Evolutionary conservation across 305 asterid species (phyloP).

Genomic region (Rubia tinctorum): DNA sequence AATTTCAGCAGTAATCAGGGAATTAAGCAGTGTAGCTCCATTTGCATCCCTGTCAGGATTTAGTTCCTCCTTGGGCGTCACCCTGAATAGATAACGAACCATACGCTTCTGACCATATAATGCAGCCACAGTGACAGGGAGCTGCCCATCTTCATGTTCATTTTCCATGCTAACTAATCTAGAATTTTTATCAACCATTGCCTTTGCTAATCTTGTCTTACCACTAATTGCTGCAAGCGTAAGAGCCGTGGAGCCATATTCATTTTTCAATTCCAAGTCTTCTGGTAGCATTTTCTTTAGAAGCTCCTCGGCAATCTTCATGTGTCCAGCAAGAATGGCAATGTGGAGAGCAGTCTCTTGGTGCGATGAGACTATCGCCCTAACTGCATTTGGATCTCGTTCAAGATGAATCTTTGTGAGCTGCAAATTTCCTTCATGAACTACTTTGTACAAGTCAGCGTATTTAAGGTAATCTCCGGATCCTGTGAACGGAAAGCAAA

Average conservation of each 20-base stretch:
- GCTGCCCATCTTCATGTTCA: constrained; percentile 38
- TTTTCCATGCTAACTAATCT: constrained; percentile 19
- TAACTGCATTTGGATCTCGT: constrained; percentile 6
- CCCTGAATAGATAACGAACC: constrained; percentile 27
- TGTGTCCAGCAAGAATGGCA: constrained; percentile 32
- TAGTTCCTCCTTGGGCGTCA: constrained; percentile 24
- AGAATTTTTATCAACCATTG: constrained; percentile 21
- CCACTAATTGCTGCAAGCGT: constrained; percentile 39
- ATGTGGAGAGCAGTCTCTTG: constrained; percentile 36
- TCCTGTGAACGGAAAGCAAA: neutral
- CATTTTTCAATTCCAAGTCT: constrained; percentile 31
- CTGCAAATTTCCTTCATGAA: constrained; percentile 3
- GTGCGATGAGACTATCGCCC: constrained; percentile 34
- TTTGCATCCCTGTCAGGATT: constrained; percentile 18
- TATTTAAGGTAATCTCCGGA: constrained; percentile 13
- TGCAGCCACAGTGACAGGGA: constrained; percentile 41
- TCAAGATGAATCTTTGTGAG: neutral
- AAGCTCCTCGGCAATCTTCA: constrained; percentile 26
- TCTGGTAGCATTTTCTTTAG: constrained; percentile 13
- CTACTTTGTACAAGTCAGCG: constrained; percentile 10
- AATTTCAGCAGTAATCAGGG: constrained; percentile 36
- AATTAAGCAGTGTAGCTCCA: constrained; percentile 31
- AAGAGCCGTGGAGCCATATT: constrained; percentile 31
- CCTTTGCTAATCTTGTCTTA: constrained; percentile 24
- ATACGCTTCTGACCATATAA: constrained; percentile 30